These are phyloP conservation scores for Xerocomellus dryophilus DNA, from an alignment of 768 basidiomycete species.

Conservation along the genomic window DNA sequence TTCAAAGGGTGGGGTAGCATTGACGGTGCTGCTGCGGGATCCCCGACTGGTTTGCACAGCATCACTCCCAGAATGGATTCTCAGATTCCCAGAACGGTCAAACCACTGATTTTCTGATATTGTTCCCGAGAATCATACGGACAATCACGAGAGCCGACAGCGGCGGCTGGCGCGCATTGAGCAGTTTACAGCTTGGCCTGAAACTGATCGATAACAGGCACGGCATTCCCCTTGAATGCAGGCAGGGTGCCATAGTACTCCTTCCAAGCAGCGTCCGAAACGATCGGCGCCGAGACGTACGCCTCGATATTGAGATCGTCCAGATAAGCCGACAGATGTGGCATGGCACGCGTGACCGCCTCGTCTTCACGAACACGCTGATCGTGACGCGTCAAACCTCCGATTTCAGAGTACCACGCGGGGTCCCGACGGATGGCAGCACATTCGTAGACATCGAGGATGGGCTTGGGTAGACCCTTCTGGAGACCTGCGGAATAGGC, in stretches of 20 bases:
- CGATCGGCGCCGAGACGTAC: slow-evolving; percentile 52
- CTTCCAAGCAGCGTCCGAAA: slow-evolving; percentile 51
- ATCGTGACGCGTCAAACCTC: slow-evolving; percentile 28
- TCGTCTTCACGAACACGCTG: slow-evolving; percentile 49
- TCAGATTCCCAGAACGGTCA: too few relatives aligned
- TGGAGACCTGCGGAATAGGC: slow-evolving; percentile 54
- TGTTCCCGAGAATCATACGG: too few relatives aligned
- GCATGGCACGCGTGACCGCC: slow-evolving; percentile 22
- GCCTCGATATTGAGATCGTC: slow-evolving; percentile 45
- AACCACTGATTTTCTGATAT: too few relatives aligned
- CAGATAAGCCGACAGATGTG: slow-evolving; percentile 41
- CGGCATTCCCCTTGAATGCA: slow-evolving; percentile 42
- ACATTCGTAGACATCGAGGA: slow-evolving; percentile 57
- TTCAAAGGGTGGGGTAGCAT: too few relatives aligned
- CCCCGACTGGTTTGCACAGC: too few relatives aligned
- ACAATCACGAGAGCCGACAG: neutral
- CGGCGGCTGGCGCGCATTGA: neutral
- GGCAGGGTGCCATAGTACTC: slow-evolving; percentile 40
- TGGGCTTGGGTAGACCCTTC: slow-evolving; percentile 42
- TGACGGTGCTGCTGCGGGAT: too few relatives aligned
- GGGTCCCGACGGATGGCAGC: slow-evolving; percentile 23
- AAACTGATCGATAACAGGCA: slow-evolving; percentile 36
- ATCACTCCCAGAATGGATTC: too few relatives aligned
- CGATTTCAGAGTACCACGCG: slow-evolving; percentile 1
- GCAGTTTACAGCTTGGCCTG: slow-evolving; percentile 41